Evolutionary conservation across 2,329 filamentous ascomycete genomes (phyloP), one percentile per base, ranked within the genome.

Genomic region (Zarea fungicola): DNA sequence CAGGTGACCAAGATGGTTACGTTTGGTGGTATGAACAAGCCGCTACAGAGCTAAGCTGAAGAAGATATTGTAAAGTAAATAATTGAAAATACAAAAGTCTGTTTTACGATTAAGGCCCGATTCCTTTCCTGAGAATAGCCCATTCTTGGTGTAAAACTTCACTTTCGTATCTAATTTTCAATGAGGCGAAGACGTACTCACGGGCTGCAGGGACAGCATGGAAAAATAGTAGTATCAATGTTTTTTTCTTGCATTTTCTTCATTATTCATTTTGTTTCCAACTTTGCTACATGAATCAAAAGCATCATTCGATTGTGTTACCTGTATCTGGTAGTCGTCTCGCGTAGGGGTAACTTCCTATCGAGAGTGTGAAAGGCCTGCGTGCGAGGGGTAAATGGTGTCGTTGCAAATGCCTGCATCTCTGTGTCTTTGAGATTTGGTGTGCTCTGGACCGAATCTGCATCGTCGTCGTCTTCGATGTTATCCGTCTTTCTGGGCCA

Each of bases 1-100:
- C 76, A 84, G 62, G 69, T 79, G 35, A 85, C 85, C 55, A 92
- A 92, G 75, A 87, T 77, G 61, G 59, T 71, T 29, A 71, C 77
- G 10, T 73, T 68, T 49, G 78, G 77, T 14, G 77, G 76, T 7
- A 77, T 80, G 73, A 72, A 70, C 35, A 71, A 77, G 67, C 69
- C 74, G n/a, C 61, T 81, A 52, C 75, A 81, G 62, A 67, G 60
- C 49, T 72, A 55, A 60, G 28, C n/a, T n/a, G n/a, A n/a, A n/a
- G n/a, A n/a, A n/a, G n/a, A n/a, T 9, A 2, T 9, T 28, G 18
- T 7, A 13, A 16, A 31, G 18, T 29, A 23, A 18, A 29, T 18
- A 34, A 41, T n/a, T 21, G 19, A 32, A 11, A 16, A 22, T 16
- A 16, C 14, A 46, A 32, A 31, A 6, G 7, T 35, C 10, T 22